Conservation (phyloP, 1,139 yeast genomes). For the Lodderomyces theae region DNA sequence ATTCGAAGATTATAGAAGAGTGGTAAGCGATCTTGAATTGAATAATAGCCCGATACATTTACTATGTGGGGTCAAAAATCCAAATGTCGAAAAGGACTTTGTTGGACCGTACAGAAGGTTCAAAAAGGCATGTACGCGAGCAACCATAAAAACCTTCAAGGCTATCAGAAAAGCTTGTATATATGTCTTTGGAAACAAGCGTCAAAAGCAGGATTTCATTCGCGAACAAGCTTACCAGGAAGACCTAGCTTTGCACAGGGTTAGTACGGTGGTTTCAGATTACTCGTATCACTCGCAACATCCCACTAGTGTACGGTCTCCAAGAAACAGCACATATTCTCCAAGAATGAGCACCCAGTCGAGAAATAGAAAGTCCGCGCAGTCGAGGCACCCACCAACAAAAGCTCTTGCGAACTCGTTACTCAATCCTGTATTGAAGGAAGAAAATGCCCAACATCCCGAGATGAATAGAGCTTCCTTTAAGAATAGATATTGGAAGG, state of each 20-base stretch:
- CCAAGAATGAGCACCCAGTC: slow-evolving; percentile 11
- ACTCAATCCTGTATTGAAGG: slow-evolving; percentile 31
- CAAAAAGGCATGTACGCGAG: slow-evolving; percentile 45
- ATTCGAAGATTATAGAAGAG: slow-evolving; percentile 87
- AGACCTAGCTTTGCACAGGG: slow-evolving; percentile 32
- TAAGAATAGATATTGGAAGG: slow-evolving; percentile 65
- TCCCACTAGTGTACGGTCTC: slow-evolving; percentile 4
- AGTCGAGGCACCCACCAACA: slow-evolving; percentile 15
- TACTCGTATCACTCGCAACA: slow-evolving; percentile 19
- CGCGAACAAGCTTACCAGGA: slow-evolving; percentile 28
- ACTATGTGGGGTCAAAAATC: slow-evolving; percentile 65
- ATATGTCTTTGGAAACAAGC: slow-evolving; percentile 28
- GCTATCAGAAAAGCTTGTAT: slow-evolving; percentile 25
- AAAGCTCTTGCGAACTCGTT: slow-evolving; percentile 25
- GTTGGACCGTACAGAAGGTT: slow-evolving; percentile 65
- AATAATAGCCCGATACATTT: slow-evolving; percentile 85
- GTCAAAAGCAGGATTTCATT: slow-evolving; percentile 26
- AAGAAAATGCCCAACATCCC: slow-evolving; percentile 18
- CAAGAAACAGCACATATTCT: slow-evolving; percentile 16
- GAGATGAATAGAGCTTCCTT: slow-evolving; percentile 13
- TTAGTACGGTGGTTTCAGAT: slow-evolving; percentile 43
- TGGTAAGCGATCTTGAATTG: slow-evolving; percentile 74
- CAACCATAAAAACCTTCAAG: slow-evolving; percentile 16
- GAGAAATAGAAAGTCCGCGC: slow-evolving; percentile 7
- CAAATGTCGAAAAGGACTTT: slow-evolving; percentile 70